These are phyloP conservation scores for Solanum pennellii DNA, from an alignment of 257 asterid genomes.

Conservation along the genomic window DNA sequence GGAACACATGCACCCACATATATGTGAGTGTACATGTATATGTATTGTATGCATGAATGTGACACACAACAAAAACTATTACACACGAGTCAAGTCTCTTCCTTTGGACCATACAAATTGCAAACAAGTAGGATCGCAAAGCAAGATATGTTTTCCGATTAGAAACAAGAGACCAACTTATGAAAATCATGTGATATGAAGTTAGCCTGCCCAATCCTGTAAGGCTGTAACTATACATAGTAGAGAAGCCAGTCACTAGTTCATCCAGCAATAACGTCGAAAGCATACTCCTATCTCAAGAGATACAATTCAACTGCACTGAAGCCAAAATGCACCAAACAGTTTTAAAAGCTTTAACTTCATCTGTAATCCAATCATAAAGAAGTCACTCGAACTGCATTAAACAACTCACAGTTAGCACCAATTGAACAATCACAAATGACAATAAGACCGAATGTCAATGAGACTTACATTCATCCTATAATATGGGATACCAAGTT, in stretches of 20 bases:
- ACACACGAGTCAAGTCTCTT: not conserved
- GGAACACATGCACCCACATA: not conserved
- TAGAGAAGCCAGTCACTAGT: not conserved
- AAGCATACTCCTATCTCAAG: not conserved
- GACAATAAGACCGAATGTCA: not conserved
- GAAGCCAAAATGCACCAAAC: not conserved
- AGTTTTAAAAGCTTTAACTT: not conserved
- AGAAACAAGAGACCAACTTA: not conserved
- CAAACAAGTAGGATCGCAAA: not conserved
- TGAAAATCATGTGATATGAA: not conserved
- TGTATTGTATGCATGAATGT: not conserved
- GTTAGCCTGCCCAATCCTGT: not conserved
- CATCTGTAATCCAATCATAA: not conserved
- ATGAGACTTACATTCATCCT: not conserved
- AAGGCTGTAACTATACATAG: not conserved
- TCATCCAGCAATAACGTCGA: not conserved
- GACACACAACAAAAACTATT: not conserved
- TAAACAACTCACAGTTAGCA: not conserved
- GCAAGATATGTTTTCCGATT: not conserved
- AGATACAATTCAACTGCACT: not conserved
- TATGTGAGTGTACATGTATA: not conserved
- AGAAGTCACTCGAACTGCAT: not conserved
- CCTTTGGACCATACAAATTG: not conserved
- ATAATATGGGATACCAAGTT: not conserved
- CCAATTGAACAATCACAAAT: not conserved